Conservation (phyloP, 768 basidiomycete species). For the Dentipellis fragilis region DNA sequence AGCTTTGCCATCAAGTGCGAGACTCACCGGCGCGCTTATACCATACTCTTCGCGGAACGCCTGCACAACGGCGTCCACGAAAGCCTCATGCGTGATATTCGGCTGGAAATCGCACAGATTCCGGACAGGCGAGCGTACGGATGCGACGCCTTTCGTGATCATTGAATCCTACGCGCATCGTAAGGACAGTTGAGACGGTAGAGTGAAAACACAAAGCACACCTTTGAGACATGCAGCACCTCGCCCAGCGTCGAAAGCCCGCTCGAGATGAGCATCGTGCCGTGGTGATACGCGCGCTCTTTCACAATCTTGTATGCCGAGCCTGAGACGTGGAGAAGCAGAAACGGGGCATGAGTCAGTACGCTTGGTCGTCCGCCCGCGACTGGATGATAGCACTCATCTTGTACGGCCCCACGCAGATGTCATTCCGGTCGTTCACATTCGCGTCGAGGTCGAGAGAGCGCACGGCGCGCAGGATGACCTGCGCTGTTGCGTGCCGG, state of each 20-base stretch:
- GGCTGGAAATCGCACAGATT: conserved; percentile 56
- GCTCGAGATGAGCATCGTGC: conserved; percentile 94
- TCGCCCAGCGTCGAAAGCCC: conserved; percentile 61
- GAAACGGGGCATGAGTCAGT: background rate
- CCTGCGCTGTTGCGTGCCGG: conserved; percentile 61
- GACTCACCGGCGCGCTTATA: conserved; percentile 24
- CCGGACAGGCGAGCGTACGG: conserved; percentile 86
- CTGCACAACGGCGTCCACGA: conserved; percentile 55
- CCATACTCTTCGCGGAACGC: conserved; percentile 59
- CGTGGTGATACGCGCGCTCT: conserved; percentile 91
- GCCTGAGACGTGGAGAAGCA: conserved; percentile 69
- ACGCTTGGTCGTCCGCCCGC: conserved; percentile 6
- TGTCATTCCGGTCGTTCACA: conserved; percentile 87
- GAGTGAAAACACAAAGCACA: conserved; percentile 19
- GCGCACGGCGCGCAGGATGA: conserved; percentile 70
- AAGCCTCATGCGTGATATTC: conserved; percentile 52
- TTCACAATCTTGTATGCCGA: conserved; percentile 95
- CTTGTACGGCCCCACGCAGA: conserved; percentile 80
- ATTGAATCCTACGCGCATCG: conserved; percentile 50
- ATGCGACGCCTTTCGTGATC: conserved; percentile 77
- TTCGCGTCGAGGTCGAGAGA: conserved; percentile 66
- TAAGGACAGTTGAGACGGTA: background rate
- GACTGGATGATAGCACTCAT: conserved; percentile 42
- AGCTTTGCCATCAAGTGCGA: background rate
- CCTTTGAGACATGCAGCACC: conserved; percentile 58